Evolutionary conservation across 768 basidiomycete species (phyloP).

Genomic region (Wakefieldia striispora): DNA sequence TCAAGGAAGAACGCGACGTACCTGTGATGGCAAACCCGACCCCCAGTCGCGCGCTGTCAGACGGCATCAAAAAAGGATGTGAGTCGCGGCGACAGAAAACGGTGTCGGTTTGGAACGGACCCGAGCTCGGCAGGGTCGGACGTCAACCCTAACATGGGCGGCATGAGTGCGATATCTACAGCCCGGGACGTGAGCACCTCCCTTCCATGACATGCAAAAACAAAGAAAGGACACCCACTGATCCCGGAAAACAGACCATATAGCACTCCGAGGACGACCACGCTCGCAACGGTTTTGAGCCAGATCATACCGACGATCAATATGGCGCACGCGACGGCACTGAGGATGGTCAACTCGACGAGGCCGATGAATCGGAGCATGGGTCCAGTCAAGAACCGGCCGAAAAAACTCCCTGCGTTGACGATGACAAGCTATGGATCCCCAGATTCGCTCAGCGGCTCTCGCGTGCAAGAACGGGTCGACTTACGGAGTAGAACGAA

Average conservation of each 20-base stretch:
- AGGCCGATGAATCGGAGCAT: slow-evolving; percentile 41
- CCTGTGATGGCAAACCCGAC: too few relatives aligned
- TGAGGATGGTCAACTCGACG: slow-evolving; percentile 40
- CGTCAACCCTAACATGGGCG: slow-evolving; percentile 40
- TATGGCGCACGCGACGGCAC: slow-evolving; percentile 31
- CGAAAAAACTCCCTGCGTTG: slow-evolving; percentile 48
- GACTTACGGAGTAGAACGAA: slow-evolving; percentile 49
- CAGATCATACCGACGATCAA: slow-evolving; percentile 44
- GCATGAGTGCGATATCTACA: slow-evolving; percentile 35
- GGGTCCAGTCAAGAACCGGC: slow-evolving; percentile 44
- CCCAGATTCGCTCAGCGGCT: too few relatives aligned
- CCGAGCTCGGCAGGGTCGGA: slow-evolving; percentile 48
- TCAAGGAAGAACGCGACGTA: too few relatives aligned
- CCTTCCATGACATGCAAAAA: too few relatives aligned
- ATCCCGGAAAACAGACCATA: slow-evolving; percentile 41
- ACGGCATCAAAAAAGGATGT: too few relatives aligned
- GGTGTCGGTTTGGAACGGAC: slow-evolving; percentile 3
- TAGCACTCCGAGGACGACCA: slow-evolving; percentile 38
- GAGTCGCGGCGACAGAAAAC: too few relatives aligned
- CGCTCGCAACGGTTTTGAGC: slow-evolving; percentile 33
- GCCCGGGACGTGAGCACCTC: neutral
- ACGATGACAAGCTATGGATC: slow-evolving; percentile 33
- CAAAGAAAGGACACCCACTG: slow-evolving; percentile 20
- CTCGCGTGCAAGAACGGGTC: neutral
- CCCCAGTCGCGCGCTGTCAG: too few relatives aligned